A percentile compares a stretch with the other conserved stretches of the same genome.
These are phyloP conservation scores for Lepidium aucheri DNA, from an alignment of 345 rosid genomes.

Conservation along the genomic window DNA sequence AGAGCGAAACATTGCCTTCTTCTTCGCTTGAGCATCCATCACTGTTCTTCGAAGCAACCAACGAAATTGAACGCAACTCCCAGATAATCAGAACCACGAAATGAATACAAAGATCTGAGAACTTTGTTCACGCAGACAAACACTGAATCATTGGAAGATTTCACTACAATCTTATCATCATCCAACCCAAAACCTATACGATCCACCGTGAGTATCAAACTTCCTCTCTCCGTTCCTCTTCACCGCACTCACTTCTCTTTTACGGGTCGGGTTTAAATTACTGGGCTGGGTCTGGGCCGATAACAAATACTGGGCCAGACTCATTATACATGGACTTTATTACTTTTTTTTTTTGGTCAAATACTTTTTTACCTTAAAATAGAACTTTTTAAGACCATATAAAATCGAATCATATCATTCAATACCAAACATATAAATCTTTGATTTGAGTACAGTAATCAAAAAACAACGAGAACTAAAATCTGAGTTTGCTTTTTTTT, in stretches of 20 bases:
- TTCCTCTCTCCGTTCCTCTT: neutral
- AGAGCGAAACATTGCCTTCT: conserved; percentile 80
- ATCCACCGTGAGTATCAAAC: neutral
- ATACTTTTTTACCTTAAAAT: too few species aligned
- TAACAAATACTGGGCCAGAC: neutral
- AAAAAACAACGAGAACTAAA: neutral
- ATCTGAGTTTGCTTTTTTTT: neutral
- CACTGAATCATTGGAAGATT: neutral
- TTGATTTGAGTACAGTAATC: neutral
- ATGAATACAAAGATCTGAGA: neutral
- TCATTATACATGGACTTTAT: neutral
- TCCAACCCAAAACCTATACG: neutral
- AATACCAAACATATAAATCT: neutral
- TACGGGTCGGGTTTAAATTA: neutral
- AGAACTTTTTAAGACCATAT: too few species aligned
- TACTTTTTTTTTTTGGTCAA: too few species aligned
- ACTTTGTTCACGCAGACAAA: neutral
- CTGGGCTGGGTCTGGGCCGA: neutral
- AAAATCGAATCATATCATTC: neutral
- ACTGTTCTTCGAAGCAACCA: neutral
- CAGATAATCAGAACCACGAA: neutral
- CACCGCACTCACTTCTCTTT: neutral
- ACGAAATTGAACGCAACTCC: neutral
- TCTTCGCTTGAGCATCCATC: conserved; percentile 80
- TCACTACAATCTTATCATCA: neutral